phyloP scores from a whole-genome alignment of 2,329 filamentous ascomycete genomes.

The Colletotrichum liriopes region DNA sequence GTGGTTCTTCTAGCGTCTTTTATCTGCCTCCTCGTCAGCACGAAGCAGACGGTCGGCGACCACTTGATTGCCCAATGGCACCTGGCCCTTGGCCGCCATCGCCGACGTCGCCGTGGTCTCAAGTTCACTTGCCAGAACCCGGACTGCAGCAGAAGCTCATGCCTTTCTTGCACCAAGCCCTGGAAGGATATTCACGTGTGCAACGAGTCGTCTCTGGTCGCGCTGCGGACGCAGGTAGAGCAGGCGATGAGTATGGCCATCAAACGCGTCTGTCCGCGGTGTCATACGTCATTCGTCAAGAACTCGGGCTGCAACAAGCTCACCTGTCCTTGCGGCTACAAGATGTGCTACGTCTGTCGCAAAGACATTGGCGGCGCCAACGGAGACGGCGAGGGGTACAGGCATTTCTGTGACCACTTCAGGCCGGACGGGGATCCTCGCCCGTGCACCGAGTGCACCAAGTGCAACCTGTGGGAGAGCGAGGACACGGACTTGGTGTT shows the following conservation, averaged over 20 bases:
- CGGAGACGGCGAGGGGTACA: slow-evolving; percentile 78
- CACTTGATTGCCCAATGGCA: slow-evolving; percentile 65
- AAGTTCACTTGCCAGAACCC: slow-evolving; percentile 84
- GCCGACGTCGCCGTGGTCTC: slow-evolving; percentile 79
- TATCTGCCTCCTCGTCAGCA: slow-evolving; percentile 60
- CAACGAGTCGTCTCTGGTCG: slow-evolving; percentile 85
- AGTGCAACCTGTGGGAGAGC: slow-evolving; percentile 84
- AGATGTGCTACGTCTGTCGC: slow-evolving; percentile 98
- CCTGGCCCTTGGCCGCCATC: slow-evolving; percentile 76
- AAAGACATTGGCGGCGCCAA: slow-evolving; percentile 73
- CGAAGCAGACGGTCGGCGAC: slow-evolving; percentile 59
- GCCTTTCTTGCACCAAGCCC: slow-evolving; percentile 83
- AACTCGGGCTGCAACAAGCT: slow-evolving; percentile 96
- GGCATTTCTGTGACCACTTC: slow-evolving; percentile 97
- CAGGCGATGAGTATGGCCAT: slow-evolving; percentile 93
- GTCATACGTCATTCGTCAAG: slow-evolving; percentile 94
- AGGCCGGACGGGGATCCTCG: slow-evolving; percentile 81
- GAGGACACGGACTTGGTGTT: slow-evolving; percentile 81
- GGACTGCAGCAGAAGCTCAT: slow-evolving; percentile 79
- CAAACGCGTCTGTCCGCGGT: slow-evolving; percentile 94
- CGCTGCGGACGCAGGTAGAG: slow-evolving; percentile 90
- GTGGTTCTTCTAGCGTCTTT: slow-evolving; percentile 65
- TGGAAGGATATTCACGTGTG: slow-evolving; percentile 94
- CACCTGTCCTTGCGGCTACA: slow-evolving; percentile 94
- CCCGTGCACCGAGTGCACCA: slow-evolving; percentile 83